Percentiles rank a stretch among this genome's conserved stretches.
These are phyloP conservation scores for Neofusicoccum sp. DNA, from an alignment of 2,329 filamentous ascomycete species.

Conservation along the genomic window DNA sequence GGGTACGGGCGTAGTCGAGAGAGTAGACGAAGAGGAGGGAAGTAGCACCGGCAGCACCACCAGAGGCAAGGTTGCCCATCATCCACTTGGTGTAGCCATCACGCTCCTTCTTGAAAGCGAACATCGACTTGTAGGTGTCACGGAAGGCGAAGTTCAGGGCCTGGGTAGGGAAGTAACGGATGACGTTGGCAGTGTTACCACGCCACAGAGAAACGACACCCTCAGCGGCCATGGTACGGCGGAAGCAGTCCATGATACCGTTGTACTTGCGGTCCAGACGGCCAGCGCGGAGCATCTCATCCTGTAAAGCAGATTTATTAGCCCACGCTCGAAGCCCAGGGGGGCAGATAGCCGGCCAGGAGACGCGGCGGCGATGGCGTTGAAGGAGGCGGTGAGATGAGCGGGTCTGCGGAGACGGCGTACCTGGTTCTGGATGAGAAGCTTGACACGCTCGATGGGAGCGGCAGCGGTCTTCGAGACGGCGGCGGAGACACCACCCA, in stretches of 20 bases:
- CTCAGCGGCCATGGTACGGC: constrained; percentile 83
- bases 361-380: neutral
- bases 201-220: constrained; percentile 95
- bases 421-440: constrained; percentile 99
- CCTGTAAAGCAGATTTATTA: constrained; percentile 54
- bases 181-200: constrained; percentile 99
- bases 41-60: constrained; percentile 99
- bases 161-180: constrained; percentile 99
- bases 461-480: constrained; percentile 99
- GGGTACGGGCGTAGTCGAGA: constrained; percentile 99
- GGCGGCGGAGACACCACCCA: constrained; percentile 99
- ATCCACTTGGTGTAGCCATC: constrained; percentile 99
- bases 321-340: constrained; percentile 1
- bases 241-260: constrained; percentile 95
- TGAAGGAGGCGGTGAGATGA: neutral
- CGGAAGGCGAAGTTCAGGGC: constrained; percentile 99
- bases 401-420: constrained; percentile 38
- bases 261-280: constrained; percentile 97
- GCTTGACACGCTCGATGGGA: constrained; percentile 99
- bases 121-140: constrained; percentile 99
- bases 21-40: constrained; percentile 99
- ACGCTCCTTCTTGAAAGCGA: constrained; percentile 99
- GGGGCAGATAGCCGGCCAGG: neutral
- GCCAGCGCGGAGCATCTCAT: constrained; percentile 99
- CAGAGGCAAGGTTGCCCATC: constrained; percentile 98